Conservation (phyloP, 202 grass and related monocot species). For the Setaria italica region DNA sequence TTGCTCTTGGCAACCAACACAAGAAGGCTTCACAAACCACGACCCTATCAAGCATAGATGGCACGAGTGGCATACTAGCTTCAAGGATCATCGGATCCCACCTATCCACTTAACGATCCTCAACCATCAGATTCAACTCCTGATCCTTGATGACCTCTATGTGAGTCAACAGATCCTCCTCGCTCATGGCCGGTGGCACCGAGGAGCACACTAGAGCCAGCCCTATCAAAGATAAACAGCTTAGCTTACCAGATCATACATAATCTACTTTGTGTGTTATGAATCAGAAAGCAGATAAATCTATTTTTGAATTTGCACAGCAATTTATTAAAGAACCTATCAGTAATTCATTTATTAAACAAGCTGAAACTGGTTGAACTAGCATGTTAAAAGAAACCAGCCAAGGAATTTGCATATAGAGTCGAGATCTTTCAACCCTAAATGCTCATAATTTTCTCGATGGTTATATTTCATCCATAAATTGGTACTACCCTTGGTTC, state of each 20-base stretch:
- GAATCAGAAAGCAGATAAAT: neutral
- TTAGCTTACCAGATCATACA: constrained; percentile 14
- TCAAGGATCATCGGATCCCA: constrained; percentile 12
- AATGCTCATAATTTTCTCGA: neutral
- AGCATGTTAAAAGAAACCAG: neutral
- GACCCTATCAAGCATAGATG: neutral
- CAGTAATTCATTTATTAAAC: neutral
- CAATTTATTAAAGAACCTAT: neutral
- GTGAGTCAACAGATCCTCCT: neutral
- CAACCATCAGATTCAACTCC: neutral
- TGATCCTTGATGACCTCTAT: neutral
- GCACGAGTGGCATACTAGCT: neutral
- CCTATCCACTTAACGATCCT: neutral
- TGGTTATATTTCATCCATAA: neutral
- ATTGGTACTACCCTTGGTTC: neutral
- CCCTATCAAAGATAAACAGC: neutral
- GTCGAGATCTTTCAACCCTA: neutral
- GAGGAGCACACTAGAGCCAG: neutral
- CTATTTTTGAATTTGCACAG: neutral
- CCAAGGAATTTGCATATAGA: neutral
- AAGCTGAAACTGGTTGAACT: neutral
- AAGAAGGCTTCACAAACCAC: neutral
- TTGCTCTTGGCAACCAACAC: constrained; percentile 1
- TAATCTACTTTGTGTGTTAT: neutral
- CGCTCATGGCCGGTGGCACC: neutral